Evolutionary conservation across 345 rosid genomes (phyloP).

Genomic region (Populus nigra): DNA sequence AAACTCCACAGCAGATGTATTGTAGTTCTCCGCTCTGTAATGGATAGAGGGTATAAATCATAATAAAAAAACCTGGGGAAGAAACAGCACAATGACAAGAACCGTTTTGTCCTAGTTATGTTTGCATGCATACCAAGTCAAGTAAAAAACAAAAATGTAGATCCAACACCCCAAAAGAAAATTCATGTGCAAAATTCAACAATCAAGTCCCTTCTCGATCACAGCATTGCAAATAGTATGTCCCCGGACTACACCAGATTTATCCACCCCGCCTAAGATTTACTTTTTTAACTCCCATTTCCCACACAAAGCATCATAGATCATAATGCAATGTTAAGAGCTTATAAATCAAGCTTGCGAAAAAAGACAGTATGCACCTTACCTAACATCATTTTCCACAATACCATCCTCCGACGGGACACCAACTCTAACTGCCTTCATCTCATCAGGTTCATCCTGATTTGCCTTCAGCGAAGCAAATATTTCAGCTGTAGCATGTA

Average conservation of each 20-base stretch:
- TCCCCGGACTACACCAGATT: neutral
- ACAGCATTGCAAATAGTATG: no score
- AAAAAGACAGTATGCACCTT: neutral
- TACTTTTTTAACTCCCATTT: neutral
- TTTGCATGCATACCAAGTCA: no score
- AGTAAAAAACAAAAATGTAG: neutral
- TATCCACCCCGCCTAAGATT: neutral
- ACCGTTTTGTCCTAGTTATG: no score
- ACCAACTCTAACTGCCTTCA: slow-evolving; percentile 79
- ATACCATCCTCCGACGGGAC: slow-evolving; percentile 92
- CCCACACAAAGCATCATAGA: neutral
- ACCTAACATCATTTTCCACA: slow-evolving; percentile 89
- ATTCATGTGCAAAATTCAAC: neutral
- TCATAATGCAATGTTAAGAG: neutral
- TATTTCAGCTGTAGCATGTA: slow-evolving; percentile 93
- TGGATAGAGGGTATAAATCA: neutral
- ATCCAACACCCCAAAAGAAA: neutral
- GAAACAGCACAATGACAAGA: neutral
- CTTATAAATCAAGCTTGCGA: neutral
- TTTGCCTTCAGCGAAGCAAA: slow-evolving; percentile 80
- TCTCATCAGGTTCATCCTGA: slow-evolving; percentile 91
- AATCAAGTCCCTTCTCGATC: neutral
- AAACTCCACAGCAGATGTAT: slow-evolving; percentile 90
- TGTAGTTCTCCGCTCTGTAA: slow-evolving; percentile 88
- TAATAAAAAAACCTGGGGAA: neutral